Evolutionary conservation across 495 filamentous ascomycete genomes (phyloP).

Genomic region (Parathielavia appendiculata): DNA sequence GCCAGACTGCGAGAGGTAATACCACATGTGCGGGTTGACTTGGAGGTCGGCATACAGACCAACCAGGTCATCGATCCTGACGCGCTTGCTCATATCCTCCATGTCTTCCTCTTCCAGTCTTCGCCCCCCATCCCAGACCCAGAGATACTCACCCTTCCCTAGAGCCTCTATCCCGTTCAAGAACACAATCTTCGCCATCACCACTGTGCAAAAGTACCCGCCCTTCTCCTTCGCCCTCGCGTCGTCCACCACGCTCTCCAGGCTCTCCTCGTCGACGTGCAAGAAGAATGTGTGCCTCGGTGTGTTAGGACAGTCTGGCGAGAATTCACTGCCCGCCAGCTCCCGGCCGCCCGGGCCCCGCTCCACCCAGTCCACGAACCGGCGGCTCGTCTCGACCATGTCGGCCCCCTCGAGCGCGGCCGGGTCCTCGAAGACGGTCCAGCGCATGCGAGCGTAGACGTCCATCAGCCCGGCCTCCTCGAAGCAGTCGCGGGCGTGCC

Average conservation of each 20-base stretch:
- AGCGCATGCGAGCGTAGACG: not conserved
- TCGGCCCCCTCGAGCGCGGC: not conserved
- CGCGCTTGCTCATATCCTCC: not conserved
- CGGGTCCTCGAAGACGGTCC: constrained; percentile 1
- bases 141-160: not conserved
- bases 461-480: not conserved
- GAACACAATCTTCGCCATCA: not conserved
- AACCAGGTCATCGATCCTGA: not conserved
- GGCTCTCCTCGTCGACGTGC: constrained; percentile 2
- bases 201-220: not conserved
- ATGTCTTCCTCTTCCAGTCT: not conserved
- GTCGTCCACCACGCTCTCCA: not conserved
- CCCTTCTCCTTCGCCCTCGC: not conserved
- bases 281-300: not conserved
- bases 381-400: not conserved
- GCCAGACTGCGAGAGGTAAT: not conserved
- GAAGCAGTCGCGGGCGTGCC: not conserved
- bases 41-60: not conserved
- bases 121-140: not conserved
- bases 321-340: not conserved
- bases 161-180: not conserved
- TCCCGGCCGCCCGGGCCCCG: not conserved
- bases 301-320: not conserved
- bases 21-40: not conserved
- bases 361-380: not conserved